Evolutionary conservation across 768 basidiomycete species (phyloP).

Genomic region (Termitomyces sp.): DNA sequence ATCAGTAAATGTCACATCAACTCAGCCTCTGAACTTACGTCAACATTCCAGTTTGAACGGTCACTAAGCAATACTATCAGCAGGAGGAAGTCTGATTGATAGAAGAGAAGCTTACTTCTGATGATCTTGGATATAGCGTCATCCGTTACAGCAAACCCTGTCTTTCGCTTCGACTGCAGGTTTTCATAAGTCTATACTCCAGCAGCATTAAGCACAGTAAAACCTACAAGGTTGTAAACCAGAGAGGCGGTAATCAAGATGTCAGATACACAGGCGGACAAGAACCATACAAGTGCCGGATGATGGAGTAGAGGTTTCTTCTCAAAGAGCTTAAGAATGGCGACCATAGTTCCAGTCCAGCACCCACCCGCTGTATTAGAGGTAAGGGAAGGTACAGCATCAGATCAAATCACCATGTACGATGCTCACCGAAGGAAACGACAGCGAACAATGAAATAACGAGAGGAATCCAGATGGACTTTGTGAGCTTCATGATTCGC

Average conservation of each 20-base stretch:
- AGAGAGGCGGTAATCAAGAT: slow-evolving; percentile 42
- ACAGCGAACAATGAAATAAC: slow-evolving; percentile 25
- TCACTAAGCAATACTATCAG: slow-evolving; percentile 19
- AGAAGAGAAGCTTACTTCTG: slow-evolving; percentile 18
- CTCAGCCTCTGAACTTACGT: slow-evolving; percentile 23
- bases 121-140: slow-evolving; percentile 30
- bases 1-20: not conserved
- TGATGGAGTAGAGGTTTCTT: slow-evolving; percentile 26
- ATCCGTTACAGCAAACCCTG: slow-evolving; percentile 33
- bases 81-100: not conserved
- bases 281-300: slow-evolving; percentile 40
- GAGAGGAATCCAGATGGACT: slow-evolving; percentile 20
- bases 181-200: not conserved
- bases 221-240: slow-evolving; percentile 35
- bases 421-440: slow-evolving; percentile 27
- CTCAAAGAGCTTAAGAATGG: slow-evolving; percentile 21
- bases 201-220: not conserved
- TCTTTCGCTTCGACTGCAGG: slow-evolving; percentile 31
- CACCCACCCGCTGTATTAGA: slow-evolving; percentile 27
- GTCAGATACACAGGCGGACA: slow-evolving; percentile 41
- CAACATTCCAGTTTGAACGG: slow-evolving; percentile 42
- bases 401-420: too few species aligned
- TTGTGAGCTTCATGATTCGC: slow-evolving; percentile 33
- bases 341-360: slow-evolving; percentile 25
- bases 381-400: not conserved